phyloP scores from a whole-genome alignment of 192 early-diverging fungal genomes.

The Funneliformis mosseae region DNA sequence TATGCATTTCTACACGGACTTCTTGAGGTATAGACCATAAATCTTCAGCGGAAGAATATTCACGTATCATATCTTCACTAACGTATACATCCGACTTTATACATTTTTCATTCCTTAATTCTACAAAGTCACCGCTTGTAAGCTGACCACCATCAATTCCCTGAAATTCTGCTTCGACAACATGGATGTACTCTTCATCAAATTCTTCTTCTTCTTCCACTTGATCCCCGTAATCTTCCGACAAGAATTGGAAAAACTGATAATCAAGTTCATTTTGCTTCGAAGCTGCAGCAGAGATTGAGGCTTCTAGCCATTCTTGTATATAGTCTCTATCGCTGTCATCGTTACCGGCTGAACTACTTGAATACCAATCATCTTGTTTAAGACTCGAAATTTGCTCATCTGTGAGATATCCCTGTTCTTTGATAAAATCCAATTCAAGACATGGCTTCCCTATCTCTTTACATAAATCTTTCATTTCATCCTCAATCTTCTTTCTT shows the following conservation, averaged over 20 bases:
- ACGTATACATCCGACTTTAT: slow-evolving; percentile 29
- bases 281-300: neutral
- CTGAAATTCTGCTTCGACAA: slow-evolving; percentile 46
- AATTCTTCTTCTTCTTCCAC: slow-evolving; percentile 49
- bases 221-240: slow-evolving; percentile 24
- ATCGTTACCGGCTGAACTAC: neutral
- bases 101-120: slow-evolving; percentile 40
- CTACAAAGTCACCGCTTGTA: slow-evolving; percentile 20
- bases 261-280: slow-evolving; percentile 34
- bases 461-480: slow-evolving; percentile 39
- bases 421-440: slow-evolving; percentile 39
- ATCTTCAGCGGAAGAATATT: slow-evolving; percentile 27
- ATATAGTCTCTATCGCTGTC: neutral
- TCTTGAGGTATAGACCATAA: slow-evolving; percentile 39
- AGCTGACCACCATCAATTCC: slow-evolving; percentile 36
- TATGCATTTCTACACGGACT: slow-evolving; percentile 42
- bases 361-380: slow-evolving; percentile 43
- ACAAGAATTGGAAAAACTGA: slow-evolving; percentile 32
- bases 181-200: slow-evolving; percentile 53
- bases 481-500: slow-evolving; percentile 37
- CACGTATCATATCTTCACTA: slow-evolving; percentile 25
- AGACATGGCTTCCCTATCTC: slow-evolving; percentile 53
- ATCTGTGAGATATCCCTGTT: slow-evolving; percentile 35
- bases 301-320: slow-evolving; percentile 14
- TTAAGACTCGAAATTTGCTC: slow-evolving; percentile 45